These are phyloP conservation scores for Sporothrix pseudoabietina DNA, from an alignment of 2,329 filamentous ascomycete species.

Conservation along the genomic window DNA sequence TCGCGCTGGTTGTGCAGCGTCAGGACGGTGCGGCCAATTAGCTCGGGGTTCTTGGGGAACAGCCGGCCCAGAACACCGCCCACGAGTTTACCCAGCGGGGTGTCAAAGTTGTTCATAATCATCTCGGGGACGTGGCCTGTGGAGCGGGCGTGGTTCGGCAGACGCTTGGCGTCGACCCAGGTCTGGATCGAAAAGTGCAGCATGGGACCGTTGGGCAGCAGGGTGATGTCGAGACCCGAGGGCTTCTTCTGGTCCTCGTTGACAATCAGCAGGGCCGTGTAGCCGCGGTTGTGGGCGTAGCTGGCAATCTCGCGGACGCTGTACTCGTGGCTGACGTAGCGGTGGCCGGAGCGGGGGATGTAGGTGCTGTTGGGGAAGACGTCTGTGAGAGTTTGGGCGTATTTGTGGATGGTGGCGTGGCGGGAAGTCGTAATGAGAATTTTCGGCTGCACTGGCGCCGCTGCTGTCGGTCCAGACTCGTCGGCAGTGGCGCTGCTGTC, in stretches of 20 bases:
- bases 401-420: slow-evolving; percentile 82
- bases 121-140: slow-evolving; percentile 91
- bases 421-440: slow-evolving; percentile 91
- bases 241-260: slow-evolving; percentile 89
- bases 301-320: slow-evolving; percentile 85
- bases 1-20: slow-evolving; percentile 94
- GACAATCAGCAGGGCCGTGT: slow-evolving; percentile 80
- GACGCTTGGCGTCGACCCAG: slow-evolving; percentile 83
- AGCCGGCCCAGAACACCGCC: slow-evolving; percentile 80
- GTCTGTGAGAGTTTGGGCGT: slow-evolving; percentile 75
- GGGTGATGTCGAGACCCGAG: slow-evolving; percentile 78
- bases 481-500: slow-evolving; percentile 3
- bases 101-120: slow-evolving; percentile 91
- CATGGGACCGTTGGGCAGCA: slow-evolving; percentile 81
- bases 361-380: slow-evolving; percentile 88
- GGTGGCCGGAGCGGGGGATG: slow-evolving; percentile 81
- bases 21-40: slow-evolving; percentile 84
- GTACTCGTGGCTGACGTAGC: slow-evolving; percentile 80
- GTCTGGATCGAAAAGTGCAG: slow-evolving; percentile 91
- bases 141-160: slow-evolving; percentile 85
- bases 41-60: slow-evolving; percentile 71
- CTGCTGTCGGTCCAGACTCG: slow-evolving; percentile 58
- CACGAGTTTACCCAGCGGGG: slow-evolving; percentile 83
- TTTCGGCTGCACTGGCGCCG: slow-evolving; percentile 36
- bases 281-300: slow-evolving; percentile 80